phyloP scores from a whole-genome alignment of 495 filamentous ascomycete species.

The Lasiosphaeris hirsuta region DNA sequence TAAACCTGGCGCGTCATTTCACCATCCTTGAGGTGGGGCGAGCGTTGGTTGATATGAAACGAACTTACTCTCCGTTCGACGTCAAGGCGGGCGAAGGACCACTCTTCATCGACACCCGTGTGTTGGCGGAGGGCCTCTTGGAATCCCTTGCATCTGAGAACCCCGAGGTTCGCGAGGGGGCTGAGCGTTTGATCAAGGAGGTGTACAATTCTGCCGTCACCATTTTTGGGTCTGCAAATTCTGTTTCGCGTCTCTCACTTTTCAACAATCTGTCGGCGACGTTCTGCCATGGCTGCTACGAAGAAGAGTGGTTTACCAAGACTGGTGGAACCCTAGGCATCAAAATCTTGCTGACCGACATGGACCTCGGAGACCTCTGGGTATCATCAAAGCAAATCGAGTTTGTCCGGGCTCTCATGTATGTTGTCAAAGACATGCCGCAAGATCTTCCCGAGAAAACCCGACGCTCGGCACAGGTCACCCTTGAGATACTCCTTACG shows the following conservation, averaged over 20 bases:
- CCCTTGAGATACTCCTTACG: constrained; percentile 70
- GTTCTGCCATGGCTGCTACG: constrained; percentile 91
- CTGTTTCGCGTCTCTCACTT: constrained; percentile 70
- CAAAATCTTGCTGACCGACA: constrained; percentile 69
- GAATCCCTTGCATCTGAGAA: constrained; percentile 84
- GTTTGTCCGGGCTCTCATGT: constrained; percentile 81
- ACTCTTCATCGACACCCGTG: constrained; percentile 75
- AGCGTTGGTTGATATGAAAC: constrained; percentile 70
- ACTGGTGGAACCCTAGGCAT: constrained; percentile 88
- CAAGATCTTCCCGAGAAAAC: constrained; percentile 86
- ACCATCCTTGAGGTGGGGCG: constrained; percentile 86
- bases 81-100: constrained; percentile 82
- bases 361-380: constrained; percentile 83
- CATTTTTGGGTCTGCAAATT: constrained; percentile 73
- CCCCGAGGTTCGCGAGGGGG: constrained; percentile 74
- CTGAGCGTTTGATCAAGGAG: constrained; percentile 68
- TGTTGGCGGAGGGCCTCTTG: constrained; percentile 83
- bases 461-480: constrained; percentile 72
- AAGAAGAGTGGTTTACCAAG: constrained; percentile 97
- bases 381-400: constrained; percentile 75
- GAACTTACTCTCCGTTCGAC: constrained; percentile 70
- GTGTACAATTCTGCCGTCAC: constrained; percentile 73
- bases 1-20: constrained; percentile 83
- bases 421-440: constrained; percentile 97
- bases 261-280: constrained; percentile 75